phyloP scores from a whole-genome alignment of 305 asterid genomes.

The Fraxinus albicans region DNA sequence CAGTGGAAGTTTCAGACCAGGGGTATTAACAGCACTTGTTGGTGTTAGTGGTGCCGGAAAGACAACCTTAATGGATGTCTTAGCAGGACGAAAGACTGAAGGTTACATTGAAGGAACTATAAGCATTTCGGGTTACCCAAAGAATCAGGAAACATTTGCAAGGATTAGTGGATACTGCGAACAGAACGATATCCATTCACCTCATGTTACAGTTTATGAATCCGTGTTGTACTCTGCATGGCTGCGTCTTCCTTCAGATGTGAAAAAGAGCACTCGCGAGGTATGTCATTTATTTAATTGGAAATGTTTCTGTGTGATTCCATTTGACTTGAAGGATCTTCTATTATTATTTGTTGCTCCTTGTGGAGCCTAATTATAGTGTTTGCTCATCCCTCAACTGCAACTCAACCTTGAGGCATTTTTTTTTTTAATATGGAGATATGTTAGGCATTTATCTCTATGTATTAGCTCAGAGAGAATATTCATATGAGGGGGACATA shows the following conservation, averaged over 20 bases:
- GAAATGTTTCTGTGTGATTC: background rate
- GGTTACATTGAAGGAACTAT: constrained; percentile 39
- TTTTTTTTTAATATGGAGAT: background rate
- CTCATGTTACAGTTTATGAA: constrained; percentile 42
- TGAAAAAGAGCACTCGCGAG: constrained; percentile 25
- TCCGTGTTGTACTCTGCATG: constrained; percentile 45
- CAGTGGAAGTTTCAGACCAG: constrained; percentile 43
- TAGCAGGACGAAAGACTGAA: constrained; percentile 44
- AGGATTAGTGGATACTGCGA: constrained; percentile 47
- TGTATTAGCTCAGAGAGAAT: background rate
- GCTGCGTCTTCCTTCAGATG: constrained; percentile 43
- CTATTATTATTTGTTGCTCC: background rate
- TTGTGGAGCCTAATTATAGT: background rate
- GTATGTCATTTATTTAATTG: constrained; percentile 9
- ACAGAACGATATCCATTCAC: constrained; percentile 44
- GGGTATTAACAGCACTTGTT: constrained; percentile 43
- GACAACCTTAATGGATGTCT: constrained; percentile 47
- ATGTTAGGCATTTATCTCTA: background rate
- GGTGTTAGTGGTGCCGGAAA: constrained; percentile 24
- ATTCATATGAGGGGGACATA: background rate
- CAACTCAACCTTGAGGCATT: background rate
- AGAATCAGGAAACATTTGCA: constrained; percentile 39
- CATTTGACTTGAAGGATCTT: background rate
- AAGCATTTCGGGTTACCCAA: constrained; percentile 41
- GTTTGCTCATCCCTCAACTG: background rate